phyloP scores from a whole-genome alignment of 305 asterid species.

The Striga hermonthica region DNA sequence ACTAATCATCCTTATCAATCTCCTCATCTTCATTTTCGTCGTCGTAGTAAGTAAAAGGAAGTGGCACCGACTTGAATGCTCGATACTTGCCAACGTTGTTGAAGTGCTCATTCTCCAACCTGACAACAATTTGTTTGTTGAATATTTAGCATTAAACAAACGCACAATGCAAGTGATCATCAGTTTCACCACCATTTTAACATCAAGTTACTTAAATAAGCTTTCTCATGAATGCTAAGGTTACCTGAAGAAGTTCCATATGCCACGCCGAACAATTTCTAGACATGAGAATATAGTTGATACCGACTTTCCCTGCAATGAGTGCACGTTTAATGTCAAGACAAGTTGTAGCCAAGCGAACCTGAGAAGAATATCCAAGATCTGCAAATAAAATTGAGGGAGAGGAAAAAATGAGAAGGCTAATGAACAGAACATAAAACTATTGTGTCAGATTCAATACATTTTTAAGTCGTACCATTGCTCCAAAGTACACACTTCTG shows the following conservation, averaged over 20 bases:
- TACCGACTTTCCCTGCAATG: conserved; percentile 53
- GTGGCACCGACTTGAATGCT: conserved; percentile 84
- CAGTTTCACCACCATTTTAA: too few relatives aligned
- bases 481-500: conserved; percentile 56
- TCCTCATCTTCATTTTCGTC: conserved; percentile 36
- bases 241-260: conserved; percentile 94
- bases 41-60: conserved; percentile 60
- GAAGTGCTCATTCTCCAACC: conserved; percentile 87
- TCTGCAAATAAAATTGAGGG: conserved; percentile 41
- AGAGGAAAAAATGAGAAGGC: not conserved
- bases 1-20: conserved; percentile 45
- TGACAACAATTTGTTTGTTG: conserved; percentile 24
- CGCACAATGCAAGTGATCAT: too few relatives aligned
- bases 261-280: conserved; percentile 80
- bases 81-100: conserved; percentile 74
- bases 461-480: conserved; percentile 45
- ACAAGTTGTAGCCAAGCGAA: conserved; percentile 82
- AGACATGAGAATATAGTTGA: conserved; percentile 55
- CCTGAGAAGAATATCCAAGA: conserved; percentile 62
- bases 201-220: too few relatives aligned
- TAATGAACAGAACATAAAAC: not conserved
- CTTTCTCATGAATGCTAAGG: not conserved
- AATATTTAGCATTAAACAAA: too few relatives aligned
- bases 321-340: conserved; percentile 48
- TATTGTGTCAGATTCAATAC: not conserved